Evolutionary conservation across 495 filamentous ascomycete species (phyloP), one percentile per base, ranked within the genome.

Genomic region (Penicillium paradoxum): DNA sequence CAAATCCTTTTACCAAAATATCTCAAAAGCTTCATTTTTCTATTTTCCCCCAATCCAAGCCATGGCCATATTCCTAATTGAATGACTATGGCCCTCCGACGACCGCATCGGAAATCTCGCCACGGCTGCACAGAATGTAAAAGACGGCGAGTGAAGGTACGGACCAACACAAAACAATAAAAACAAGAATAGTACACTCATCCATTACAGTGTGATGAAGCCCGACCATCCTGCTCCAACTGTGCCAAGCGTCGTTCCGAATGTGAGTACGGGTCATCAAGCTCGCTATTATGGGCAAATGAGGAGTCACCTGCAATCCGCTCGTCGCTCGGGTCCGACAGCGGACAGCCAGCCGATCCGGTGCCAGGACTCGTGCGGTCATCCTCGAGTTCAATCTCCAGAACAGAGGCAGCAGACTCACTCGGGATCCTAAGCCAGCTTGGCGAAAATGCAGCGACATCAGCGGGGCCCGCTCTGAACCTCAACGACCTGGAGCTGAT

Each of bases 141-240:
- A 54, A 57, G 65, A 27, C 55, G 67, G 49, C 62, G 70, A 58
- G 70, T 75, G 11, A 75, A 75, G 70, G 72, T 74, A 60, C 34
- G 46, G 33, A 44, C 1, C 11, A 18, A 15, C 14, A 3, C 3
- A 10, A 10, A 9, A 11, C 8, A 11, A 17, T 5, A n/a, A 24
- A 34, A 24, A 36, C 9, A 25, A 36, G 21, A 18, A 29, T 2
- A 44, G 25, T 13, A 25, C 17, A 36, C 51, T 58, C 22, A 58
- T 39, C 24, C 6, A 43, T 17, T 18, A 9, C 43, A 73, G 70
- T 74, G 71, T 48, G 69, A 74, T 37, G 71, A 74, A 51, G 43
- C 57, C 21, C 64, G 69, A 11, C 72, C 72, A 14, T 55, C 56
- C 4, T 75, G 72, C 48, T 58, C 63, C 43, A 75, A 75, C 52